Percentiles rank a stretch among this genome's conserved stretches.
phyloP scores from a whole-genome alignment of 2,329 filamentous ascomycete genomes.

The Ascochyta koolunga region DNA sequence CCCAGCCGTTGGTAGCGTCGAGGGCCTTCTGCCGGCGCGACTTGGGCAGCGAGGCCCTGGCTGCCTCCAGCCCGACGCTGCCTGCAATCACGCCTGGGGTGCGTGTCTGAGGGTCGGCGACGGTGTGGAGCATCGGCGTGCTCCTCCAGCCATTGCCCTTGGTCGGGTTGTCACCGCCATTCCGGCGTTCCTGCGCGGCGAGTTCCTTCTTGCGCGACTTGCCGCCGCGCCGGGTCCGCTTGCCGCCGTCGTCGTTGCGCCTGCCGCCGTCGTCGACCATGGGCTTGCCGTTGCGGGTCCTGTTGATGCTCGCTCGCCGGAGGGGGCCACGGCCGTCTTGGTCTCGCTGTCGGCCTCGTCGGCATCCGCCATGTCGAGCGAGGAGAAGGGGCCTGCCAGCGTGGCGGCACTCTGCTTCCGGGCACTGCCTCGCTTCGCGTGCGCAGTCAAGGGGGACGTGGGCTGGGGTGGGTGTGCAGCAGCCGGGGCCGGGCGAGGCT shows the following conservation, averaged over 20 bases:
- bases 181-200: conserved; percentile 49
- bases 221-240: conserved; percentile 54
- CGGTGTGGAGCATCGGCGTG: conserved; percentile 69
- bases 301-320: conserved; percentile 48
- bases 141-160: conserved; percentile 71
- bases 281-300: conserved; percentile 49
- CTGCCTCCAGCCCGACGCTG: conserved; percentile 45
- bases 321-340: conserved; percentile 30
- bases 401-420: conserved; percentile 48
- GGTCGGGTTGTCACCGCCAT: conserved; percentile 42
- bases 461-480: conserved; percentile 44
- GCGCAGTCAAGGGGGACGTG: conserved; percentile 47
- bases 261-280: conserved; percentile 52
- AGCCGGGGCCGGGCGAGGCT: conserved; percentile 44
- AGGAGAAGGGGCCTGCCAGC: conserved; percentile 49
- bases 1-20: conserved; percentile 81
- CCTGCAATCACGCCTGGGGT: conserved; percentile 49
- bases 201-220: conserved; percentile 55
- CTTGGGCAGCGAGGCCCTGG: conserved; percentile 48
- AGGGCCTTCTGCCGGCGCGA: conserved; percentile 56
- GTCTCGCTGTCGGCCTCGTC: conserved; percentile 47
- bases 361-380: conserved; percentile 48
- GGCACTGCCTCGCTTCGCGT: conserved; percentile 34
- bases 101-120: conserved; percentile 48
- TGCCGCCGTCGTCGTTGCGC: conserved; percentile 50